Evolutionary conservation across 345 rosid genomes (phyloP).

Genomic region (Moricandia moricandioides): DNA sequence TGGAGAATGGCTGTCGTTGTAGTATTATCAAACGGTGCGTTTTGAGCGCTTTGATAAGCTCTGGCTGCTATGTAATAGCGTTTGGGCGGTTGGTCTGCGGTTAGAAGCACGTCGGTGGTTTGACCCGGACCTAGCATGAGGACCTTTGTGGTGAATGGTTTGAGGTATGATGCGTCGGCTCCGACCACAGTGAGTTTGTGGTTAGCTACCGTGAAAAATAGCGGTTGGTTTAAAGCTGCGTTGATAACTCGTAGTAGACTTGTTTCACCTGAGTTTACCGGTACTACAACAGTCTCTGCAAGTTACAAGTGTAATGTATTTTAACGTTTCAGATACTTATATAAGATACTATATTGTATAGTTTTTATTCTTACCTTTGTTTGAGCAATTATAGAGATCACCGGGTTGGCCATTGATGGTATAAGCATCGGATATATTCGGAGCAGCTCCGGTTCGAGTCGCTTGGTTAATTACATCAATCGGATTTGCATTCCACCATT

Average conservation of each 20-base stretch:
- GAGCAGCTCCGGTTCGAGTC: constrained; percentile 67
- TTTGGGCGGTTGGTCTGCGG: constrained; percentile 61
- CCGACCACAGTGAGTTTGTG: constrained; percentile 85
- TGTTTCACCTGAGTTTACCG: constrained; percentile 69
- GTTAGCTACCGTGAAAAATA: constrained; percentile 79
- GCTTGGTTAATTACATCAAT: constrained; percentile 70
- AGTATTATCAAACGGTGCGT: constrained; percentile 75
- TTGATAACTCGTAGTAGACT: constrained; percentile 79
- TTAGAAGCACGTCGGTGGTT: constrained; percentile 82
- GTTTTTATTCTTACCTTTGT: constrained; percentile 47
- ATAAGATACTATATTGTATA: neutral
- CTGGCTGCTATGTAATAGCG: constrained; percentile 80
- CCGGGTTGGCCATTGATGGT: constrained; percentile 97
- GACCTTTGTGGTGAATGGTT: constrained; percentile 75
- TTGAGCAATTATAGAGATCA: constrained; percentile 83
- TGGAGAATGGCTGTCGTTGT: constrained; percentile 90
- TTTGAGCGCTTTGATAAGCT: constrained; percentile 77
- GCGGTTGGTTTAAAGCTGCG: constrained; percentile 77
- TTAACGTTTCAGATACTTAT: neutral
- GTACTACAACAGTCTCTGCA: constrained; percentile 70
- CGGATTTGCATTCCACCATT: constrained; percentile 96
- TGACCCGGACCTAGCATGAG: constrained; percentile 93
- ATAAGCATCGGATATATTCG: constrained; percentile 71
- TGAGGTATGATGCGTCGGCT: constrained; percentile 80
- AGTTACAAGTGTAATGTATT: neutral